phyloP scores from a whole-genome alignment of 192 early-diverging fungal species.

The Coemansia sp. region DNA sequence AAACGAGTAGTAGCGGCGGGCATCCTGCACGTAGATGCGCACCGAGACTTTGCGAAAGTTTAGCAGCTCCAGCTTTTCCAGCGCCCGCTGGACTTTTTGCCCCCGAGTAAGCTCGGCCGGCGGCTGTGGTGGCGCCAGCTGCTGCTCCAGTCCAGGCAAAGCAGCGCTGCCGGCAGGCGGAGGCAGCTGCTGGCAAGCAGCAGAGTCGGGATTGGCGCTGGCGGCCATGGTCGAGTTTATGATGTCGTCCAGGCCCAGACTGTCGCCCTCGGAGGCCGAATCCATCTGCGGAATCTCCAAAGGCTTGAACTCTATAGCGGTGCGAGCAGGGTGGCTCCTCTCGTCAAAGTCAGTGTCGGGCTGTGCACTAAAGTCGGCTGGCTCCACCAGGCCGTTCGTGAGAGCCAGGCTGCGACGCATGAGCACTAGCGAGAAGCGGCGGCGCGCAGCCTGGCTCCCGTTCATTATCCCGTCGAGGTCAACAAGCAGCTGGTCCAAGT shows the following conservation, averaged over 20 bases:
- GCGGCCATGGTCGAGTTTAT: slow-evolving; percentile 1
- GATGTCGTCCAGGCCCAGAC: slow-evolving; percentile 27
- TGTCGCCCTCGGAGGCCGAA: background rate
- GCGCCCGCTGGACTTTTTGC: slow-evolving; percentile 45
- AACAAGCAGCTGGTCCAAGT: slow-evolving; percentile 32
- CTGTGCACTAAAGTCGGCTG: slow-evolving; percentile 20
- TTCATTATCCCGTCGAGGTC: slow-evolving; percentile 46
- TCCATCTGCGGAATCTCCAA: slow-evolving; percentile 23
- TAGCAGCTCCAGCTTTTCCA: slow-evolving; percentile 39
- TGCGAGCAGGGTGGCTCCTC: background rate
- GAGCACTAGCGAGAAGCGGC: slow-evolving; percentile 38
- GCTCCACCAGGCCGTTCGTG: slow-evolving; percentile 31
- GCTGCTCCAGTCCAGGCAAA: background rate
- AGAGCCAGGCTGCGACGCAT: slow-evolving; percentile 44
- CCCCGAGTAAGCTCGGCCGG: slow-evolving; percentile 37
- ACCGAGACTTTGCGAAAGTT: slow-evolving; percentile 56
- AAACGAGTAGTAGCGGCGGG: slow-evolving; percentile 69
- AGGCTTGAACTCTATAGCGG: slow-evolving; percentile 36
- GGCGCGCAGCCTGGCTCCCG: slow-evolving; percentile 40
- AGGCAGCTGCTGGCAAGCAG: background rate
- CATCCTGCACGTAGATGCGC: slow-evolving; percentile 86
- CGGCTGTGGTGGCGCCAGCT: slow-evolving; percentile 3
- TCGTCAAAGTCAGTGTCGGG: background rate
- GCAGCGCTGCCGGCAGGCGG: background rate
- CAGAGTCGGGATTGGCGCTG: background rate